Evolutionary conservation across 768 basidiomycete genomes (phyloP).

Genomic region (Mycena pura): DNA sequence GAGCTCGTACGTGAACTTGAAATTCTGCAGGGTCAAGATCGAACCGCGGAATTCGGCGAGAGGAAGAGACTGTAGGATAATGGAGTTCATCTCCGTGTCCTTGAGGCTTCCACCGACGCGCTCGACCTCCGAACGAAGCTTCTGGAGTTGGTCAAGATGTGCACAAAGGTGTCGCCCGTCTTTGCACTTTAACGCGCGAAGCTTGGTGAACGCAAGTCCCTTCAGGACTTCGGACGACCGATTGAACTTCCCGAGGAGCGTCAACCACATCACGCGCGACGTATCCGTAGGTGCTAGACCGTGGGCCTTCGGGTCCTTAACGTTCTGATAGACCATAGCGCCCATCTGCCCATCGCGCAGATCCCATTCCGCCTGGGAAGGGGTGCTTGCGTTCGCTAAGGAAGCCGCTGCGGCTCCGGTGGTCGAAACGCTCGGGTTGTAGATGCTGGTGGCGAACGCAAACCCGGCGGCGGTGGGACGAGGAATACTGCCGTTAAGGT

Average conservation of each 20-base stretch:
- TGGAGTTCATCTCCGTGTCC: not conserved
- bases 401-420: not conserved
- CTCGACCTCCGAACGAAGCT: not conserved
- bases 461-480: not conserved
- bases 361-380: not conserved
- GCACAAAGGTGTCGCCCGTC: not conserved
- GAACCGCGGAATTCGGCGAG: not conserved
- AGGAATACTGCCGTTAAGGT: not conserved
- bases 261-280: not conserved
- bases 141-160: not conserved
- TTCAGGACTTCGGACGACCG: slow-evolving; percentile 3
- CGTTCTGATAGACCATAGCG: not conserved
- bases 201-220: slow-evolving; percentile 2
- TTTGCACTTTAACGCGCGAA: not conserved
- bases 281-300: not conserved
- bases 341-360: not conserved
- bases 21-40: not conserved
- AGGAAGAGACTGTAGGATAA: not conserved
- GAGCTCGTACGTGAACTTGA: not conserved
- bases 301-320: too few relatives aligned
- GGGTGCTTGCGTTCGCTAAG: not conserved
- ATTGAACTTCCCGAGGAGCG: not conserved
- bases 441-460: not conserved
- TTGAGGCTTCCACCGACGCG: not conserved
- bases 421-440: slow-evolving; percentile 1